Percentiles rank a stretch among this genome's conserved stretches.
phyloP scores from a whole-genome alignment of 2,329 filamentous ascomycete genomes.

The Dactylellina haptotyla region DNA sequence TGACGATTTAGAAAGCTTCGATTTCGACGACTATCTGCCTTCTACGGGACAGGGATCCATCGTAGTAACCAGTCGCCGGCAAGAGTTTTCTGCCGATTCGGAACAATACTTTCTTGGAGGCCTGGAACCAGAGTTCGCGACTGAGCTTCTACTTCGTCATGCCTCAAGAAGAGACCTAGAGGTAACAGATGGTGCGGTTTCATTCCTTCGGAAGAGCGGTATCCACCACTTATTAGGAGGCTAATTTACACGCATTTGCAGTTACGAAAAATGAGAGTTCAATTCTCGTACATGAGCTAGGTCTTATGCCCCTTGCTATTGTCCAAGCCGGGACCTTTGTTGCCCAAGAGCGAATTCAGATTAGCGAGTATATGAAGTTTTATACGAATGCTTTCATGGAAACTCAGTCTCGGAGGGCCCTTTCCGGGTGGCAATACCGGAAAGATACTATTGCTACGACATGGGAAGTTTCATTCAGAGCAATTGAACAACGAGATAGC shows the following conservation, averaged over 20 bases:
- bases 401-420: constrained; percentile 15
- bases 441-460: constrained; percentile 35
- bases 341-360: constrained; percentile 7
- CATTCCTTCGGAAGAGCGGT: no score
- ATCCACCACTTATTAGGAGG: no score
- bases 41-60: constrained; percentile 43
- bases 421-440: constrained; percentile 20
- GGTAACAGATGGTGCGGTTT: neutral
- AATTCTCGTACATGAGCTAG: constrained; percentile 38
- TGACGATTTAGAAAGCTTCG: constrained; percentile 54
- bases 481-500: constrained; percentile 37
- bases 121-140: constrained; percentile 15
- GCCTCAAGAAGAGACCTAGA: neutral
- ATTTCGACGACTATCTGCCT: constrained; percentile 55
- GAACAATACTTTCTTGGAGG: constrained; percentile 16
- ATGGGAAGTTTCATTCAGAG: constrained; percentile 53
- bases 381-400: constrained; percentile 41
- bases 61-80: constrained; percentile 55
- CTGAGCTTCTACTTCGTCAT: neutral
- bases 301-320: constrained; percentile 34
- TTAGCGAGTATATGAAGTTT: constrained; percentile 37
- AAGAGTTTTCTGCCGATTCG: constrained; percentile 10
- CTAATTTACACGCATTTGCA: neutral
- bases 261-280: constrained; percentile 21
- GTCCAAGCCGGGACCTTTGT: constrained; percentile 34